Conservation (phyloP, 495 filamentous ascomycete genomes). For the Trypethelium eluteriae region DNA sequence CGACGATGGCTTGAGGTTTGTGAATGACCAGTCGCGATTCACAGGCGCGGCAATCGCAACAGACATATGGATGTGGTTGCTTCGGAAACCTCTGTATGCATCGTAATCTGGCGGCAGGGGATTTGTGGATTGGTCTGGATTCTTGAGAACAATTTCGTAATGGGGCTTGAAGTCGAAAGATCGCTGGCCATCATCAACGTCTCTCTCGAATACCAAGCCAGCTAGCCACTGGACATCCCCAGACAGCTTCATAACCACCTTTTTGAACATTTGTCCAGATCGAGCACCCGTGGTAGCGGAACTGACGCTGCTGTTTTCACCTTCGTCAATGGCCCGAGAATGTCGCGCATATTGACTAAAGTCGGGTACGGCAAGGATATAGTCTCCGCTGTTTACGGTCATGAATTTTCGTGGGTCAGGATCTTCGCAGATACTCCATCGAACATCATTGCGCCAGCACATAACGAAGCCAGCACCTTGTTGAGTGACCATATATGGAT, state of each 20-base stretch:
- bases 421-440: slow-evolving; percentile 71
- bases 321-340: slow-evolving; percentile 43
- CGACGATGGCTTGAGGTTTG: slow-evolving; percentile 61
- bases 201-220: slow-evolving; percentile 85
- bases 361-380: slow-evolving; percentile 86
- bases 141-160: slow-evolving; percentile 80
- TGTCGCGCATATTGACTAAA: slow-evolving; percentile 76
- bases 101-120: slow-evolving; percentile 61
- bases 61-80: slow-evolving; percentile 91
- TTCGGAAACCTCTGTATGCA: slow-evolving; percentile 87
- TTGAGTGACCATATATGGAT: slow-evolving; percentile 89
- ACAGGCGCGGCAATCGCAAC: slow-evolving; percentile 78
- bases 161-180: slow-evolving; percentile 86
- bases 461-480: slow-evolving; percentile 92
- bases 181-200: slow-evolving; percentile 54
- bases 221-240: slow-evolving; percentile 87
- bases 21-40: slow-evolving; percentile 68
- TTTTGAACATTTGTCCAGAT: slow-evolving; percentile 78
- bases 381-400: slow-evolving; percentile 90
- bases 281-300: slow-evolving; percentile 59
- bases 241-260: slow-evolving; percentile 96
- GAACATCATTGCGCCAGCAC: slow-evolving; percentile 92
- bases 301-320: slow-evolving; percentile 44
- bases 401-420: slow-evolving; percentile 88
- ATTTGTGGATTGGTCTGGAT: slow-evolving; percentile 62